phyloP scores from a whole-genome alignment of 495 filamentous ascomycete species.

The Talaromyces trachyspermus region DNA sequence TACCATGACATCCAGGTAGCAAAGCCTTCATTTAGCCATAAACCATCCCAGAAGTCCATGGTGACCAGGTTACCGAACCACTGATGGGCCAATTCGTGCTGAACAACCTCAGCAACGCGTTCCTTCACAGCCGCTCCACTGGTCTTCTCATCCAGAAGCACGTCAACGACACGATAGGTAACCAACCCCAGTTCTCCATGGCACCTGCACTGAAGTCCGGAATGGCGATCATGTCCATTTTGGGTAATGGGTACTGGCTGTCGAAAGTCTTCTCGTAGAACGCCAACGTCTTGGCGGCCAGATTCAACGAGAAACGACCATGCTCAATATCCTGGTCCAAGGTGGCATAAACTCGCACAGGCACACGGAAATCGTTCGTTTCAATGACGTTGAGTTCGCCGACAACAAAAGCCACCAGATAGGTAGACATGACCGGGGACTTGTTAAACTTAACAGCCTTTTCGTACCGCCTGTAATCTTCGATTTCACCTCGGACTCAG shows the following conservation, averaged over 20 bases:
- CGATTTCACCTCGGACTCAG: constrained; percentile 48
- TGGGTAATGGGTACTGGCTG: constrained; percentile 50
- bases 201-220: constrained; percentile 90
- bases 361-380: constrained; percentile 57
- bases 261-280: constrained; percentile 52
- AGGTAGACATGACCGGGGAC: constrained; percentile 62
- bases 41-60: constrained; percentile 99
- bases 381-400: constrained; percentile 60
- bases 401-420: constrained; percentile 62
- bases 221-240: constrained; percentile 99
- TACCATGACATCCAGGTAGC: constrained; percentile 80
- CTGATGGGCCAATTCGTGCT: constrained; percentile 96
- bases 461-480: constrained; percentile 39
- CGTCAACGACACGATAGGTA: constrained; percentile 87
- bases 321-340: constrained; percentile 59
- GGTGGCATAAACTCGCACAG: constrained; percentile 56
- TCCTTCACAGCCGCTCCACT: constrained; percentile 90
- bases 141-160: constrained; percentile 86
- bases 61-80: constrained; percentile 99
- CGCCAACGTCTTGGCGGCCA: constrained; percentile 49
- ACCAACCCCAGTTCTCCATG: constrained; percentile 99
- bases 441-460: constrained; percentile 62
- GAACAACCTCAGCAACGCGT: constrained; percentile 87
- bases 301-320: constrained; percentile 56
- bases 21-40: constrained; percentile 98